Evolutionary conservation across 306 rosid genomes (phyloP).

Genomic region (Castanea mollissima): DNA sequence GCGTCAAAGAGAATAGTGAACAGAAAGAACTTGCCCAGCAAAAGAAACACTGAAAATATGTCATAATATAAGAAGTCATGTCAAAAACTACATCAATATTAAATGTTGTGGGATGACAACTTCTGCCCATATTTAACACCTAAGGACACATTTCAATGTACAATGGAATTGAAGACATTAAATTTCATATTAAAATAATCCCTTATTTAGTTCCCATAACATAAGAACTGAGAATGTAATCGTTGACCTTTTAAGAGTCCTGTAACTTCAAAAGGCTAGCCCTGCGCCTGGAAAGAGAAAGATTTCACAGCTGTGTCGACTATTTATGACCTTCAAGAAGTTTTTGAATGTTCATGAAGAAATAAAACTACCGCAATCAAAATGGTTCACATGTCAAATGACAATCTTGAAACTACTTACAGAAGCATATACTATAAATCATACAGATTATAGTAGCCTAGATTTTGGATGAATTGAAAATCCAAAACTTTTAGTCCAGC

Average conservation of each 20-base stretch:
- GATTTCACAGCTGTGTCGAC: background rate
- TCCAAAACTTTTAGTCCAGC: background rate
- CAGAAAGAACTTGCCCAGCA: background rate
- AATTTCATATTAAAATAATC: background rate
- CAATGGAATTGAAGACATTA: background rate
- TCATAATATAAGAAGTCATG: background rate
- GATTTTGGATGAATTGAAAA: background rate
- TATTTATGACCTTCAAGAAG: background rate
- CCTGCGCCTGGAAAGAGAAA: background rate
- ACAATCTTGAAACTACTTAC: background rate
- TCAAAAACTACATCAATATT: background rate
- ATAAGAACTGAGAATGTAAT: background rate
- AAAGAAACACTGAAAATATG: background rate
- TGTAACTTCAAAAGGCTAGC: background rate
- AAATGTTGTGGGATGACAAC: background rate
- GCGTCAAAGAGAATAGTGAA: background rate
- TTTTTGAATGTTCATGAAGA: background rate
- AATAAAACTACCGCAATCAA: background rate
- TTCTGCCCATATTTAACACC: background rate
- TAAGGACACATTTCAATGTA: background rate
- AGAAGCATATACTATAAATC: background rate
- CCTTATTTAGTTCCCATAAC: background rate
- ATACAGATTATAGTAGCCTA: background rate
- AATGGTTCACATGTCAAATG: background rate
- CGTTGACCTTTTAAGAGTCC: background rate